Conservation (phyloP, 202 grass and related monocot species). For the Musa balbisiana region DNA sequence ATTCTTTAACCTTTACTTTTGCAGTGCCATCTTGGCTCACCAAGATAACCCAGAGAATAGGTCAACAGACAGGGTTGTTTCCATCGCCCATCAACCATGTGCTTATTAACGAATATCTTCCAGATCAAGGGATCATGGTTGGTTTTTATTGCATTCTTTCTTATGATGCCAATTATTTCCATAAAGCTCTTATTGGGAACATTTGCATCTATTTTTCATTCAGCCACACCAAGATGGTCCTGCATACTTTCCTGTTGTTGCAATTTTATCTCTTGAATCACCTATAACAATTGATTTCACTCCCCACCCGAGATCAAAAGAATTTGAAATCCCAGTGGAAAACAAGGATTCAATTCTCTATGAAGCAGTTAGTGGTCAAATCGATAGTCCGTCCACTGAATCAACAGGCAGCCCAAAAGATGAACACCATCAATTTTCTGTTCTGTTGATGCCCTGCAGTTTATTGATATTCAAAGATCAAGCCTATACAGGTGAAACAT, state of each 20-base stretch:
- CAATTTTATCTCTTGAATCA: constrained; percentile 82
- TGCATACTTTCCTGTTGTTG: constrained; percentile 87
- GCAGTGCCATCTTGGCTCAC: constrained; percentile 85
- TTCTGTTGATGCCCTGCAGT: constrained; percentile 79
- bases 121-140: constrained; percentile 96
- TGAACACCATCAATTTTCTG: constrained; percentile 35
- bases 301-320: constrained; percentile 50
- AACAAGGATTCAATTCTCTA: constrained; percentile 12
- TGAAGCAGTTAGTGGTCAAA: not conserved
- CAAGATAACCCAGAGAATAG: constrained; percentile 67
- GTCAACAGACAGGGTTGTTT: constrained; percentile 64
- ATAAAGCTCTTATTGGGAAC: not conserved
- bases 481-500: constrained; percentile 72
- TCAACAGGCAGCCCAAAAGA: constrained; percentile 13
- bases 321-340: constrained; percentile 17
- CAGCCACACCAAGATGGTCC: constrained; percentile 97
- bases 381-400: constrained; percentile 15
- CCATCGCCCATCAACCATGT: constrained; percentile 84
- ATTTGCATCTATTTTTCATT: not conserved
- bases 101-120: constrained; percentile 81
- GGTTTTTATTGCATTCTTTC: constrained; percentile 14
- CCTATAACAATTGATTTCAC: constrained; percentile 73
- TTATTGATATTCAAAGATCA: constrained; percentile 85
- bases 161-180: constrained; percentile 6
- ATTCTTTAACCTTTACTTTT: constrained; percentile 1